Base-by-base conservation (phyloP, 2,329 filamentous ascomycete genomes). In the Sporothrix luriei region DNA sequence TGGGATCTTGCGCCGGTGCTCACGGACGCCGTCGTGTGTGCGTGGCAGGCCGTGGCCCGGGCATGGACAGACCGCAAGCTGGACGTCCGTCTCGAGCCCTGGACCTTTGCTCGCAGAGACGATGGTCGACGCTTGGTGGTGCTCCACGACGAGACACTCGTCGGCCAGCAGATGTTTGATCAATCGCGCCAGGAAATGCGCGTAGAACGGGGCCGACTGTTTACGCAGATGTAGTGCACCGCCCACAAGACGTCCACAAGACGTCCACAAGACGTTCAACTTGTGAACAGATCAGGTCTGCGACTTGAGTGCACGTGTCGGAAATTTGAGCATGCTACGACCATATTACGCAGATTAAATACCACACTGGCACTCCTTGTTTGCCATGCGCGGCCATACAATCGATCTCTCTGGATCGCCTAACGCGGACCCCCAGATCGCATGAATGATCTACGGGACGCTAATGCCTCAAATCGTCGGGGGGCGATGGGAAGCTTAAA, bases 361-460 rank as follows among this genome's bases (percentile, higher is more conserved):
- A 19, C 21, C 57, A 46, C 40, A 33, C 13, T 62, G 57, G 13
- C 57, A 38, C 38, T 46, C 38, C 29, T 14, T 16, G 14, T 43
- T 26, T 26, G 38, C 57, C 38, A 61, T 61, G 57, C 57, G 13
- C 33, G 26, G 6, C 38, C 57, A 46, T 13, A 61, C 57, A 46
- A 46, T 26, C 13, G n/a, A 26, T 46, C 4, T 46, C 46, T 26
- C 21, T 26, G 38, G 57, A 61, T 26, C 46, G 57, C 57, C 40
- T 61, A 38, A 46, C 38, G 38, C 26, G 38, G 38, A 24, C 57
- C 11, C 57, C 3, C 9, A 13, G 43, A 33, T 61, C 38, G 57
- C 57, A 61, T 61, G 57, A 61, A 61, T 46, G 57, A 61, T 61
- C 57, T 61, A 10, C 57, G n/a, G n/a, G 38, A 61, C 55, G 4